Percentiles rank a stretch among this genome's conserved stretches.
phyloP scores from a whole-genome alignment of 352 stramenopile genomes.

The Phytophthora hybrid region DNA sequence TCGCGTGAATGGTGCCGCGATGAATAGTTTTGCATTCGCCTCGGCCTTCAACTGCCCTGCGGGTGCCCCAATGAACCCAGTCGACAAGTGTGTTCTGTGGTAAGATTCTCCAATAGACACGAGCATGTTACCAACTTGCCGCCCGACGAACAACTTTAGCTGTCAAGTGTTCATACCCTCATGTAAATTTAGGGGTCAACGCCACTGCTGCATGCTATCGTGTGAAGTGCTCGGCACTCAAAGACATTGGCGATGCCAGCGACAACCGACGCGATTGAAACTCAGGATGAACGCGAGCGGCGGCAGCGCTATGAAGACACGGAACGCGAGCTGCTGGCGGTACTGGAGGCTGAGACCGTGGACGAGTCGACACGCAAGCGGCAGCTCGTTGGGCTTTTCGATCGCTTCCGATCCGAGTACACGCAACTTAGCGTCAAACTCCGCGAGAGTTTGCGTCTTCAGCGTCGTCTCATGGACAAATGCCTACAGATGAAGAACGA shows the following conservation, averaged over 20 bases:
- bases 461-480: slow-evolving; percentile 72
- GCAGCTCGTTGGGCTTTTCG: slow-evolving; percentile 70
- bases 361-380: slow-evolving; percentile 66
- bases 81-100: slow-evolving; percentile 61
- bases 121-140: not conserved
- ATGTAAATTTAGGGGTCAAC: slow-evolving; percentile 24
- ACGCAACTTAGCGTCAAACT: slow-evolving; percentile 61
- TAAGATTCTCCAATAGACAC: slow-evolving; percentile 27
- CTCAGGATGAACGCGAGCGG: slow-evolving; percentile 41
- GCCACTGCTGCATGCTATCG: not conserved
- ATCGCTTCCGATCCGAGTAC: slow-evolving; percentile 74
- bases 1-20: slow-evolving; percentile 72
- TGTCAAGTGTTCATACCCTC: not conserved
- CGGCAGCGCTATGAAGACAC: slow-evolving; percentile 49
- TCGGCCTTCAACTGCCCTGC: slow-evolving; percentile 56
- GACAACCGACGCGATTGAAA: slow-evolving; percentile 12
- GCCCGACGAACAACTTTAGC: slow-evolving; percentile 9
- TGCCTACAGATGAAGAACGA: slow-evolving; percentile 78
- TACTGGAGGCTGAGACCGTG: slow-evolving; percentile 56
- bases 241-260: slow-evolving; percentile 2
- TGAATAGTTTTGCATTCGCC: slow-evolving; percentile 70
- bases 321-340: slow-evolving; percentile 57
- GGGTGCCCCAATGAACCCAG: slow-evolving; percentile 55
- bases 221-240: not conserved
- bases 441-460: slow-evolving; percentile 58